Evolutionary conservation across 163 green algal species (phyloP).

Genomic region (Chlorella variabilis): DNA sequence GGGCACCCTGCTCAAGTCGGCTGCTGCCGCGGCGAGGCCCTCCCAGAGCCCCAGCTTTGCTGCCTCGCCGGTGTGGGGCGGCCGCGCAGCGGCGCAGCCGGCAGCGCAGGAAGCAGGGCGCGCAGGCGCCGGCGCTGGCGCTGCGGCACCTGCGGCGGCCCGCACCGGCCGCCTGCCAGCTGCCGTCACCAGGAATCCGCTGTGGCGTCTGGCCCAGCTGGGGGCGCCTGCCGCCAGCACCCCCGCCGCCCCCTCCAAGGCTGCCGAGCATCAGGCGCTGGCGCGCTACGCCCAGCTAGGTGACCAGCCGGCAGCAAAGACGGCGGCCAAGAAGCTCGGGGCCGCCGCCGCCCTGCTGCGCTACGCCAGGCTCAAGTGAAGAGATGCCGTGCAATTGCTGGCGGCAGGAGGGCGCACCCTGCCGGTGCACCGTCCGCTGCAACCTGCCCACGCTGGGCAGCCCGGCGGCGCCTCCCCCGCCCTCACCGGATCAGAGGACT

Average conservation of each 20-base stretch:
- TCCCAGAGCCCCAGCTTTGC: slow-evolving; percentile 31
- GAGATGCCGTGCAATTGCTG: neutral
- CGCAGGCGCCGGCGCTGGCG: neutral
- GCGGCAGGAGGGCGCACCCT: no score
- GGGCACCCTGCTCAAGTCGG: neutral
- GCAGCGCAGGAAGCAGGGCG: neutral
- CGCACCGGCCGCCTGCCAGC: neutral
- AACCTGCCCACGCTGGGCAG: no score
- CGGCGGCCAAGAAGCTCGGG: neutral
- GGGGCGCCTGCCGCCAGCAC: neutral
- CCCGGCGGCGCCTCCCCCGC: no score
- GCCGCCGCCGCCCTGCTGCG: neutral
- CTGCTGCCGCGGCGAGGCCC: neutral
- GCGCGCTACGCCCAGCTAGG: slow-evolving; percentile 19
- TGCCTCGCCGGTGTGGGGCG: slow-evolving; percentile 17
- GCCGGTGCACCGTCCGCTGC: no score
- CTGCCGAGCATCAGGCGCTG: neutral
- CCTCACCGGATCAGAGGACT: no score
- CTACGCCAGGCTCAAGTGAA: slow-evolving; percentile 20
- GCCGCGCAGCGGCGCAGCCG: neutral
- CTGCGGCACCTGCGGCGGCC: neutral
- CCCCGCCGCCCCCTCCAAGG: no score
- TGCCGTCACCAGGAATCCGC: slow-evolving; percentile 6
- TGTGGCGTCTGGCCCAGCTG: slow-evolving; percentile 16
- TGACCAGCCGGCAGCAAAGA: neutral